Evolutionary conservation across 2,329 filamentous ascomycete genomes (phyloP), one percentile per base, ranked within the genome.

Genomic region (Fusarium praegraminearum): DNA sequence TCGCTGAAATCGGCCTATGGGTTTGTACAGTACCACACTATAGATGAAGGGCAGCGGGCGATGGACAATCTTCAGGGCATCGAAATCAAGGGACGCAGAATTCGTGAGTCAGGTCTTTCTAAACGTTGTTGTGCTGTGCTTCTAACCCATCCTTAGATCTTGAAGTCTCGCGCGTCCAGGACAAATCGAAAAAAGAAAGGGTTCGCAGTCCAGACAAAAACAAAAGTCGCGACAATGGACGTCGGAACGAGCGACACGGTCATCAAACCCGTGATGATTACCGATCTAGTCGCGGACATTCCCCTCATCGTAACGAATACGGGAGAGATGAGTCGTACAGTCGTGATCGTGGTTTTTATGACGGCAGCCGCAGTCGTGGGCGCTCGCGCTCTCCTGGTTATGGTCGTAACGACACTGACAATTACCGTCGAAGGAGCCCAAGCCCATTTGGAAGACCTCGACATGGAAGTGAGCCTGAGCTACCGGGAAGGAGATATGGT

Each of bases 1-100:
- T 97, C 94, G 1, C 93, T 98, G 73, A 98, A 98, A 80, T 94
- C 96, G 71, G 94, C 94, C 2, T 98, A 97, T 80, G 96, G 96
- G 2, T 99, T 98, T 77, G 94, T 98, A 36, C 96, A 98, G 78
- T 99, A 97, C 71, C 86, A 97, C 70, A 90, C 93, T 32, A 83
- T 90, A 6, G 84, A 87, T 4, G 91, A 95, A 75, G 97, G 94
- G 69, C 84, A 87, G 59, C 84, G 85, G 46, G 95, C 95, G 7
- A 86, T 98, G 73, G 85, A 91, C 36, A 86, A 86, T 36, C 89
- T 98, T 65, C 93, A 98, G 79, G 93, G 93, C 12, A 87, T 89
- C 41, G 88, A 93, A 69, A 89, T 98, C 38, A 89, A 93, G 76
- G 95, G 94, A n/a, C 91, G 94, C 70, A 94, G 94, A 78, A 97